These are phyloP conservation scores for Echites panduratus DNA, from an alignment of 257 asterid genomes.

Conservation along the genomic window DNA sequence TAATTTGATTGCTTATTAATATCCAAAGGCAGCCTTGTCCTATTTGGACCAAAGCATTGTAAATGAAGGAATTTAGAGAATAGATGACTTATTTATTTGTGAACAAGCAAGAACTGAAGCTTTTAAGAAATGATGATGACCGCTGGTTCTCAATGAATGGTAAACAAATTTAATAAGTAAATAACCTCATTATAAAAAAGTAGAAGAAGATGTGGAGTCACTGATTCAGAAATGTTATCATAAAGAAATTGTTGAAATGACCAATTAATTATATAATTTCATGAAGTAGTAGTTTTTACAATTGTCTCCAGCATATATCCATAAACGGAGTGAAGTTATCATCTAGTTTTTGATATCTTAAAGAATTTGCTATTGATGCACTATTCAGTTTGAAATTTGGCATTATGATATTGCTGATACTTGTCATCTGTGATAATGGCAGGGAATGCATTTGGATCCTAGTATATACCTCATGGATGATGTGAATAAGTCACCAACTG, in stretches of 20 bases:
- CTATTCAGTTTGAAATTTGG: neutral
- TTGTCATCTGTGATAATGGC: constrained; percentile 24
- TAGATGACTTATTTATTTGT: no score
- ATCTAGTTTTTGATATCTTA: neutral
- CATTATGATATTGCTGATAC: constrained; percentile 5
- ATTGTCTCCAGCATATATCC: neutral
- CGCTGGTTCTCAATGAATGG: no score
- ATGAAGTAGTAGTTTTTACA: neutral
- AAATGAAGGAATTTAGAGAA: no score
- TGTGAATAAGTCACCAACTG: constrained; percentile 52
- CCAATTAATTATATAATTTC: neutral
- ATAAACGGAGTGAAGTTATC: neutral
- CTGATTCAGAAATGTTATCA: neutral
- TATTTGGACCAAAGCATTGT: no score
- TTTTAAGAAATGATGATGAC: no score
- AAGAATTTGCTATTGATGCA: neutral
- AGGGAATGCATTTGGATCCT: constrained; percentile 99
- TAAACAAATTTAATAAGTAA: no score
- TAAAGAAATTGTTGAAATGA: neutral
- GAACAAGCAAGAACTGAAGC: no score
- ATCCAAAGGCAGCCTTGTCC: no score
- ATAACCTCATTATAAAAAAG: no score
- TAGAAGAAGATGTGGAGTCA: neutral
- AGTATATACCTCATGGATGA: constrained; percentile 95
- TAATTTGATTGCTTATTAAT: no score